Base-by-base conservation (phyloP, 2,329 filamentous ascomycete species). In the Claviceps capensis region DNA sequence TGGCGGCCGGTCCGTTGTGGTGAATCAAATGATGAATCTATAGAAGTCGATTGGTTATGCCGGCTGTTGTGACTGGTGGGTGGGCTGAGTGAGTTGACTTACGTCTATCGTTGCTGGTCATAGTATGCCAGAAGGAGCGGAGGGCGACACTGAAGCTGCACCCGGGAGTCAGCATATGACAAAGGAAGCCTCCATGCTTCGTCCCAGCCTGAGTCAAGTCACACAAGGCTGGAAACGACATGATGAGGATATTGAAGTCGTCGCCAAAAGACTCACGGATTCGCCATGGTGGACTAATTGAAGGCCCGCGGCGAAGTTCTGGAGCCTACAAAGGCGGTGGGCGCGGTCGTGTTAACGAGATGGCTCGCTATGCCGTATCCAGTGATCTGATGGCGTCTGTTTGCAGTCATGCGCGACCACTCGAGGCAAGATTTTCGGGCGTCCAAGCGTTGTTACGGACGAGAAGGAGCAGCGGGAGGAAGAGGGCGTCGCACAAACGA, bases 91-190 rank as follows among this genome's bases (percentile, higher is more conserved):
- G 16, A 13, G 34, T 7, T n/a, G 30, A 56, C 80, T 65, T 71
- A 84, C 81, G 81, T 70, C 81, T 72, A 67, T 84, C 81, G 72
- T 84, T 74, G 61, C 80, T 84, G 69, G 81, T 84, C 79, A 84
- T 93, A 60, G 86, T 82, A 76, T 97, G 93, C 93, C 93, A 98
- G 73, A 98, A 91, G 56, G 86, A 86, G 70, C 86, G 86, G 70
- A 93, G 86, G 69, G 85, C 81, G 61, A 78, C 78, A 61, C 81
- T 77, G 64, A 91, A 69, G 63, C 84, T 84, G 50, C 44, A 45
- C 36, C 11, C 37, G 3, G n/a, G 16, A 38, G 34, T 50, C 42
- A 50, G 16, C 22, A 45, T 38, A 17, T 9, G 17, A 2, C 4
- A n/a, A 26, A 1, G 4, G 4, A 48, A 16, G 19, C 16, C 17